Conservation (phyloP, 805 yeast genomes). For the Starmerella sirachaensis region DNA sequence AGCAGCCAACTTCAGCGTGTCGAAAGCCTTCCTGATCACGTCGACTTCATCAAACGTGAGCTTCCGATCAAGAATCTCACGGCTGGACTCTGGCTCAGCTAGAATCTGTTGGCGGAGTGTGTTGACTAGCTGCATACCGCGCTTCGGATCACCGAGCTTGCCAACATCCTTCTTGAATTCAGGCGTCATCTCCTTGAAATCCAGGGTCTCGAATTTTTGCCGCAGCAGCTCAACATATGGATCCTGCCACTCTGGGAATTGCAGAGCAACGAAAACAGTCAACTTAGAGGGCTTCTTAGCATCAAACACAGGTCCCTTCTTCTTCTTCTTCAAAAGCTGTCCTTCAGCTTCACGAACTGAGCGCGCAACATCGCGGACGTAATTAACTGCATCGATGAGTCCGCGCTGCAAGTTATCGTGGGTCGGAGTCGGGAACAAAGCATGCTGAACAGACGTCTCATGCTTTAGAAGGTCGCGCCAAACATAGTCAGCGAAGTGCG, state of each 20-base stretch:
- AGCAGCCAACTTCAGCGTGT: conserved; percentile 51
- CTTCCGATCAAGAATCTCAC: conserved; percentile 78
- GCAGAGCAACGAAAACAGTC: conserved; percentile 58
- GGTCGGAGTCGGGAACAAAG: conserved; percentile 68
- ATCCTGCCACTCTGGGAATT: conserved; percentile 87
- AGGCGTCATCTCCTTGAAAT: conserved; percentile 28
- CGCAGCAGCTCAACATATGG: conserved; percentile 72
- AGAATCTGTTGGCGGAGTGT: conserved; percentile 69
- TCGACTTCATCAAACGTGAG: conserved; percentile 67
- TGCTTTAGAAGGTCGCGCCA: conserved; percentile 72
- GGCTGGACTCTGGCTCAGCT: conserved; percentile 38
- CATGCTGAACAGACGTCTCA: conserved; percentile 54
- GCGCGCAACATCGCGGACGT: conserved; percentile 67
- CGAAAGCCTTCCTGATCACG: conserved; percentile 44
- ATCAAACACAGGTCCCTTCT: conserved; percentile 68
- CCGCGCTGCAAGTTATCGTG: conserved; percentile 41
- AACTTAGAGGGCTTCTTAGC: conserved; percentile 58
- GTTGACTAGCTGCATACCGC: conserved; percentile 95
- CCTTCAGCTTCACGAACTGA: conserved; percentile 91
- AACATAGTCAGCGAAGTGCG: conserved; percentile 86
- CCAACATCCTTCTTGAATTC: conserved; percentile 32
- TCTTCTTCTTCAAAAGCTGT: conserved; percentile 61
- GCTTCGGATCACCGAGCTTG: conserved; percentile 65
- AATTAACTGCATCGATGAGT: conserved; percentile 56
- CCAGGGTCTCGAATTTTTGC: conserved; percentile 41